Evolutionary conservation across 106 monocot genomes (phyloP), one percentile per base, ranked within the genome.

Genomic region (Allium fistulosum): DNA sequence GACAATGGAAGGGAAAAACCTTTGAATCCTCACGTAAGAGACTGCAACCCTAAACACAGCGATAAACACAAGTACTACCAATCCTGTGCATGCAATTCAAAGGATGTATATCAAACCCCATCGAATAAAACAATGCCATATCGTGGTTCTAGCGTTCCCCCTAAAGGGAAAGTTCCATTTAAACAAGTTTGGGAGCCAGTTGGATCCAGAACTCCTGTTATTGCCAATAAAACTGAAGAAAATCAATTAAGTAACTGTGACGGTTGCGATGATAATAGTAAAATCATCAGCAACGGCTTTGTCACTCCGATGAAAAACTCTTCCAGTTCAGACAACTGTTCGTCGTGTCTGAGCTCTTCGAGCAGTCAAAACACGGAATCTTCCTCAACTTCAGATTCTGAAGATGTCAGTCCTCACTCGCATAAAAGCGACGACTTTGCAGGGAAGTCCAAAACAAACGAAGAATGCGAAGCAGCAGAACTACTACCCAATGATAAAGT

Each of bases 381-480:
- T 63, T 85, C 85, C 1, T 85, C 90, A 16, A 86, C 78, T 17
- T 90, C 87, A 55, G 96, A 96, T 76, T 96, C 86, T 52, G 96
- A 96, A 69, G 92, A 90, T 72, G 70, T 75, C 50, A 72, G 72
- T 72, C 93, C 76, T 59, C 79, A 77, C 46, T 81, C 81, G 51
- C 79, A 78, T 56, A 75, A 51, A 68, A 76, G 78, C 73, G 77
- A 71, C 18, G 50, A 72, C 59, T 28, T 9, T 17, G 59, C 46
- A 52, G 61, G 57, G 15, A 51, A 51, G 26, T 59, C 55, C 65
- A 49, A 17, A 47, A 61, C 26, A n/a, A 13, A 18, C 46, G 22
- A 72, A 8, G 82, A 62, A 15, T 71, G 60, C 69, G 37, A 69
- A 48, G 58, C 62, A 57, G 61, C 57, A n/a, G 66, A 51, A 46